A percentile compares a stretch with the other conserved stretches of the same genome.
These are phyloP conservation scores for Bipolaris oryzae DNA, from an alignment of 2,329 filamentous ascomycete species.

Conservation along the genomic window DNA sequence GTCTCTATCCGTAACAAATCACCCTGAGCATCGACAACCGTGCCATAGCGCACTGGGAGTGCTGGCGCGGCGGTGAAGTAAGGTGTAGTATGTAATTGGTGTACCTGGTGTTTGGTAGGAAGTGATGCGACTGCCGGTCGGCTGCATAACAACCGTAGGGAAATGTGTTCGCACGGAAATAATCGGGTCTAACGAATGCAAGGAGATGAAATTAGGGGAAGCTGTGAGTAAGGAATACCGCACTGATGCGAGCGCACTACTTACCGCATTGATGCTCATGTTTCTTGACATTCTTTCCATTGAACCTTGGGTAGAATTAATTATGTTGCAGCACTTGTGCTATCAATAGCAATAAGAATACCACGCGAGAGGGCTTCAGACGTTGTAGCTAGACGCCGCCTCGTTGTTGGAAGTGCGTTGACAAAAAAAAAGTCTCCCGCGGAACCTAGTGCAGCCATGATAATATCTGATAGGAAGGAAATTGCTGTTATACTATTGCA, in stretches of 20 bases:
- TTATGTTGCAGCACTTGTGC: background rate
- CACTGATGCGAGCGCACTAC: conserved; percentile 5
- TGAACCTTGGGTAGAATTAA: background rate
- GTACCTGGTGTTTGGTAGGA: background rate
- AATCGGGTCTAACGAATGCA: background rate
- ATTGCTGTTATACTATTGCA: background rate
- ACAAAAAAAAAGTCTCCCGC: background rate
- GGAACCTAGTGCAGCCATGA: background rate
- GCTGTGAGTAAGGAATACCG: background rate
- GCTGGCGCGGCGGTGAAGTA: no score
- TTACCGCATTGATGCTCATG: conserved; percentile 5
- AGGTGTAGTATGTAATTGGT: background rate
- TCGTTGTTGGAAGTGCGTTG: background rate
- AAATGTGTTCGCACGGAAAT: background rate
- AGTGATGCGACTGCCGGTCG: background rate
- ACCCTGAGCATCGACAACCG: background rate
- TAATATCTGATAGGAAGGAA: background rate
- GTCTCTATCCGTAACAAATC: background rate
- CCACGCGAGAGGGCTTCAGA: background rate
- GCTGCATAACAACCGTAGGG: background rate
- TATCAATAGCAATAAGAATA: background rate
- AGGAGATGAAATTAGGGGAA: background rate
- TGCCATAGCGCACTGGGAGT: no score
- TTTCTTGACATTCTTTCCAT: background rate
- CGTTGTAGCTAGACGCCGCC: background rate